Evolutionary conservation across 1,284 basidiomycete species (phyloP), one percentile per base, ranked within the genome.

Genomic region (Apiotrichum mycotoxinovorans): DNA sequence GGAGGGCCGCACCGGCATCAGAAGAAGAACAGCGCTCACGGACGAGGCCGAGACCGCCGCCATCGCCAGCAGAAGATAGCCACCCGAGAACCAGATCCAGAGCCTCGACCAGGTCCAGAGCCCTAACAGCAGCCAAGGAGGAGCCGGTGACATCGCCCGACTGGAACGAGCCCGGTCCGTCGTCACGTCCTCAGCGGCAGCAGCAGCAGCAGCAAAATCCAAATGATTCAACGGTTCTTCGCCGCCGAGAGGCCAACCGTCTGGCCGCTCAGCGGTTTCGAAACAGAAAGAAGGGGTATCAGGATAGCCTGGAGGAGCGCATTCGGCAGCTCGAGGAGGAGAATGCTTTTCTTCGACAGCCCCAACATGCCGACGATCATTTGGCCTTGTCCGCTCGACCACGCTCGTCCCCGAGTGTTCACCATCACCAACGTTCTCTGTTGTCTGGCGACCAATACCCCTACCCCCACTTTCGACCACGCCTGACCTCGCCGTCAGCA

Each of bases 261-360:
- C 54, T 75, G 14, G 73, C 73, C 0, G 73, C 73, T 2, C 73
- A 75, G 51, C 64, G 73, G 2, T 75, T 75, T 52, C 57, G 73
- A 14, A 73, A 67, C 27, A 51, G 72, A 37, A 74, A 75, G 48
- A 75, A 75, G 55, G 68, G 71, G 0, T 74, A 75, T 50, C 73
- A 74, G 43, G 73, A 75, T 44, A 69, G 66, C 27, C 46, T 75
- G 14, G 72, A 75, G 43, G 72, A 71, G 23, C 63, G 66, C 18
- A 65, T 75, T 2, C 56, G 66, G 10, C 51, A 54, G 2, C 56
- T 75, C 10, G 71, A 75, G 40, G 66, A 66, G 14, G 71, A 71
- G 33, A 68, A 66, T 17, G 67, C 66, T 2, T 51, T 51, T 0
- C 57, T 75, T 1, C 51, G 64, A n/a, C 56, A 64, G 2, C 18